Percentiles rank a stretch among this genome's conserved stretches.
Conservation (phyloP, 2,329 filamentous ascomycete genomes). For the Mycosphaerella sp. region DNA sequence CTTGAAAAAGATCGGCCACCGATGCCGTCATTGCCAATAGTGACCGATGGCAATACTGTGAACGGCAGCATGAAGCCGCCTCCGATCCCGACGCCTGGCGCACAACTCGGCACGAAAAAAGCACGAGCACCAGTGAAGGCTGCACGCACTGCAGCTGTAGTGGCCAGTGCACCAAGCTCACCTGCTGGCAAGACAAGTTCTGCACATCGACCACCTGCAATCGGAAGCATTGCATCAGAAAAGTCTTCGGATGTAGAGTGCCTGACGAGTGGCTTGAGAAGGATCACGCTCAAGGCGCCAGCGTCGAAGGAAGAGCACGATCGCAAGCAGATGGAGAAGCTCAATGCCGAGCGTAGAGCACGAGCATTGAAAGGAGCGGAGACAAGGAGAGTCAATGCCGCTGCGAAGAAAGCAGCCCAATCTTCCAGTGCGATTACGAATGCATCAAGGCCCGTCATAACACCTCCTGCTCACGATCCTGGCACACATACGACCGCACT, state of each 20-base stretch:
- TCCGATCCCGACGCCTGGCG: slow-evolving; percentile 15
- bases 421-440: background rate
- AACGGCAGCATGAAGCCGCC: slow-evolving; percentile 31
- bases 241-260: slow-evolving; percentile 42
- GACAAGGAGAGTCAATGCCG: slow-evolving; percentile 31
- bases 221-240: slow-evolving; percentile 4
- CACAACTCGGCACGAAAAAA: slow-evolving; percentile 26
- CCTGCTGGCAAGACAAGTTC: slow-evolving; percentile 37
- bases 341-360: slow-evolving; percentile 40
- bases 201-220: background rate
- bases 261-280: slow-evolving; percentile 49
- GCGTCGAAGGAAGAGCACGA: slow-evolving; percentile 54
- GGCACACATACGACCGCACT: background rate
- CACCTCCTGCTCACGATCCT: background rate
- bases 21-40: slow-evolving; percentile 21
- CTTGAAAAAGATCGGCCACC: slow-evolving; percentile 19
- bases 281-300: slow-evolving; percentile 52
- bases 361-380: slow-evolving; percentile 32
- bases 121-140: slow-evolving; percentile 23
- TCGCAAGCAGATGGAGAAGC: slow-evolving; percentile 34
- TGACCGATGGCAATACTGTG: background rate
- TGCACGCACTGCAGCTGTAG: slow-evolving; percentile 10
- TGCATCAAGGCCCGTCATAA: too few species aligned
- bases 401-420: slow-evolving; percentile 29
- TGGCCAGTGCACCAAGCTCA: slow-evolving; percentile 33